These are phyloP conservation scores for Cryphonectria parasitica DNA, from an alignment of 2,329 filamentous ascomycete species.

Conservation along the genomic window DNA sequence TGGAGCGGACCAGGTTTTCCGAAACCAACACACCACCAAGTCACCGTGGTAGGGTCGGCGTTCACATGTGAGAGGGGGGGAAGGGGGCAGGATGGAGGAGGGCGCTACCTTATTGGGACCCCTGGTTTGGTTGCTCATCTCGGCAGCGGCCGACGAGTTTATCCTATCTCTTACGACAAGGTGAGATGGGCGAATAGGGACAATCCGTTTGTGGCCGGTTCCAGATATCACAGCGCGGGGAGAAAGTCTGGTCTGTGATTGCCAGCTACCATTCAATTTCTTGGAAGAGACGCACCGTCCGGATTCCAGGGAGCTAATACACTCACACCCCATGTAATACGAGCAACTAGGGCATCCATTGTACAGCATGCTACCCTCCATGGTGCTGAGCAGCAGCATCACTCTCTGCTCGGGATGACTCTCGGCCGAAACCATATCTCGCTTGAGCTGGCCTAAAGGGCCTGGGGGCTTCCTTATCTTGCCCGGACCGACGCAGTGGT, in stretches of 20 bases:
- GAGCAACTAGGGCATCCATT: no score
- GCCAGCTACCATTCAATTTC: neutral
- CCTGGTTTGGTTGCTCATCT: neutral
- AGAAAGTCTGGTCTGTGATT: neutral
- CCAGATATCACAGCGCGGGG: neutral
- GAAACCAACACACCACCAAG: slow-evolving; percentile 3
- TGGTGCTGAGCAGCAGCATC: neutral
- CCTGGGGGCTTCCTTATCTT: slow-evolving; percentile 9
- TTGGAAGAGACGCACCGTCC: neutral
- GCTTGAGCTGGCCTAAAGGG: slow-evolving; percentile 5
- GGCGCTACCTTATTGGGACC: neutral
- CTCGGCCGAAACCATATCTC: slow-evolving; percentile 9
- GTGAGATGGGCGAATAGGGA: slow-evolving; percentile 1
- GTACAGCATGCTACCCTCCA: neutral
- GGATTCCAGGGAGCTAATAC: neutral
- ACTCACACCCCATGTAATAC: neutral
- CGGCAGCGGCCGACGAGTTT: slow-evolving; percentile 15
- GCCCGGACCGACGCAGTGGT: slow-evolving; percentile 12
- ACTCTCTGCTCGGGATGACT: neutral
- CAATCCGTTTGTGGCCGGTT: neutral
- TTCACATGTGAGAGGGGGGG: neutral
- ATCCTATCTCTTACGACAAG: slow-evolving; percentile 4
- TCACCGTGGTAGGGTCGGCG: neutral
- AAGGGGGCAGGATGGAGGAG: neutral
- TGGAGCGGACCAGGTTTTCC: slow-evolving; percentile 9